These are phyloP conservation scores for Aquilaria malaccensis DNA, from an alignment of 345 rosid species.

Conservation along the genomic window DNA sequence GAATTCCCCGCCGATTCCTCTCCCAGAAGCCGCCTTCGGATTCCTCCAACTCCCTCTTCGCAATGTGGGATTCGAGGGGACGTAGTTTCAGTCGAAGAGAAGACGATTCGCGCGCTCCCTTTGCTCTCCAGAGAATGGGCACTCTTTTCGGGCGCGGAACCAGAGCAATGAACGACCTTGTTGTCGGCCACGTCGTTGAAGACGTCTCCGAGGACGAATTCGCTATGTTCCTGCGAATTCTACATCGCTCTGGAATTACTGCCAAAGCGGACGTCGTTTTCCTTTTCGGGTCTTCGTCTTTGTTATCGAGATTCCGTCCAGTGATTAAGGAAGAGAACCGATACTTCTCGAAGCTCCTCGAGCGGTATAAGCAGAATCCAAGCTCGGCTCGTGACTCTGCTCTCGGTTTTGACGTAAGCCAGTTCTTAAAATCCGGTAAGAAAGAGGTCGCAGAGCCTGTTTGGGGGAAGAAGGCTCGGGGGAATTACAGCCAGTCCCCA, in stretches of 20 bases:
- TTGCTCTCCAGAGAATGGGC: constrained; percentile 70
- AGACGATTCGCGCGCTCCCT: background rate
- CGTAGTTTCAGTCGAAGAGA: background rate
- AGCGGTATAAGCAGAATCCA: constrained; percentile 18
- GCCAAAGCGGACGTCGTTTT: constrained; percentile 60
- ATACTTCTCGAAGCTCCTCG: constrained; percentile 53
- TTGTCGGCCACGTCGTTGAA: constrained; percentile 58
- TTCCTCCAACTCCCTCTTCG: background rate
- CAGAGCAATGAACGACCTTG: constrained; percentile 42
- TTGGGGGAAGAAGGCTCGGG: constrained; percentile 72
- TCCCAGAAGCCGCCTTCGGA: constrained; percentile 2
- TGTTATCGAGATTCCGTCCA: constrained; percentile 20
- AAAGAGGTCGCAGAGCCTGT: constrained; percentile 46
- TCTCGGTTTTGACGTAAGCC: constrained; percentile 35
- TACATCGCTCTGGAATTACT: constrained; percentile 63
- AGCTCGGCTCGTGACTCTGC: constrained; percentile 22
- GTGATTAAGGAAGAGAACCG: constrained; percentile 58
- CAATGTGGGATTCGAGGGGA: constrained; percentile 7
- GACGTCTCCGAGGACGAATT: constrained; percentile 44
- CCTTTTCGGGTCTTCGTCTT: constrained; percentile 32
- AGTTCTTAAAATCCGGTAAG: constrained; percentile 34
- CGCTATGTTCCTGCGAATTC: constrained; percentile 49
- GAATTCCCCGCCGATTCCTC: constrained; percentile 16
- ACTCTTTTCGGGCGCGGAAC: constrained; percentile 52
- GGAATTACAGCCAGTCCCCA: constrained; percentile 14